A percentile compares a stretch with the other conserved stretches of the same genome.
Evolutionary conservation across 345 rosid species (phyloP).

Genomic region (Eucalyptus pauciflora): DNA sequence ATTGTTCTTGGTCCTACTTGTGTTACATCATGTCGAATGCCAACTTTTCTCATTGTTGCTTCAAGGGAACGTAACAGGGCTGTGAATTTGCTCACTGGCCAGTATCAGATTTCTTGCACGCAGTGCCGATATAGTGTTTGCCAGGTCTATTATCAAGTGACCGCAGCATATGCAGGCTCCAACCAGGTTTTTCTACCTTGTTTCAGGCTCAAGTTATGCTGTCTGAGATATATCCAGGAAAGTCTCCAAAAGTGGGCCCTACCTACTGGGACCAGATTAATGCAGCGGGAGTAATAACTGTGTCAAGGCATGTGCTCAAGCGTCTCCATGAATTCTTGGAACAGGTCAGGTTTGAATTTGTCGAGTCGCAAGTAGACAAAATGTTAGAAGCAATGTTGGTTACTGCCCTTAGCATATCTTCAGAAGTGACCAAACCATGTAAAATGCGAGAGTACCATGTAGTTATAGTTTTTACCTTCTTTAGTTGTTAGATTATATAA

Average conservation of each 20-base stretch:
- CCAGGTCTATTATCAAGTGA: neutral
- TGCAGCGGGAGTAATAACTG: slow-evolving; percentile 71
- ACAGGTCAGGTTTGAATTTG: slow-evolving; percentile 30
- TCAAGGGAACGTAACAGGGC: neutral
- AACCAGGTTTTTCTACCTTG: neutral
- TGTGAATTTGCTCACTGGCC: neutral
- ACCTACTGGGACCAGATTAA: slow-evolving; percentile 90
- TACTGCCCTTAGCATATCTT: neutral
- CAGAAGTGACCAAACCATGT: neutral
- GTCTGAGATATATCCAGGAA: slow-evolving; percentile 97
- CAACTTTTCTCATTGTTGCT: neutral
- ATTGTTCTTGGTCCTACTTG: neutral
- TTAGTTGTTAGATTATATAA: neutral
- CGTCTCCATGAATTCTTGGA: slow-evolving; percentile 71
- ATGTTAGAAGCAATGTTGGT: neutral
- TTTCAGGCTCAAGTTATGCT: slow-evolving; percentile 85
- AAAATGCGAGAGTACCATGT: neutral
- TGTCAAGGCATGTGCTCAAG: slow-evolving; percentile 65
- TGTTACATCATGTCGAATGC: neutral
- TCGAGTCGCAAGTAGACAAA: neutral
- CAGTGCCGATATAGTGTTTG: neutral
- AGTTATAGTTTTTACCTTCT: neutral
- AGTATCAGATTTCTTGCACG: neutral
- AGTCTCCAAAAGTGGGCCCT: slow-evolving; percentile 72
- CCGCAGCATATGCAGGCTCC: neutral